Evolutionary conservation across 2,329 filamentous ascomycete species (phyloP).

Genomic region (Penicillium concentricum): DNA sequence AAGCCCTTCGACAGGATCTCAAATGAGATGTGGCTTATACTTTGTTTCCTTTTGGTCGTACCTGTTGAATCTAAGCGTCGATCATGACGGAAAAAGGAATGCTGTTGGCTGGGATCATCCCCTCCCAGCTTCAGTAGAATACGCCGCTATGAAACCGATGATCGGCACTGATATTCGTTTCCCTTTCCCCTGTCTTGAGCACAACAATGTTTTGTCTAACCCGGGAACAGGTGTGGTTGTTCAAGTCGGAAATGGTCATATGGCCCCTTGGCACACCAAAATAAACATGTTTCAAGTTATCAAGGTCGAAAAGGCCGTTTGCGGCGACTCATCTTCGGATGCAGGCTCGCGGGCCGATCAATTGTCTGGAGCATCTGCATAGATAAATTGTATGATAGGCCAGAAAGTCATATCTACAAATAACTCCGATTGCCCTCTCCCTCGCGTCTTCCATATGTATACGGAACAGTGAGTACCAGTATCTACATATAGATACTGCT

Average conservation of each 20-base stretch:
- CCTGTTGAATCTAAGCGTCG: background rate
- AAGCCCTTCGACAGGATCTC: background rate
- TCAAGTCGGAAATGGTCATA: background rate
- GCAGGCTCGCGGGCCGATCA: background rate
- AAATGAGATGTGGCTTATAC: background rate
- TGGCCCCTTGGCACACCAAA: background rate
- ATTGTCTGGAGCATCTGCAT: background rate
- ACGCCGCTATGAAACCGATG: background rate
- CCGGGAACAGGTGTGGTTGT: background rate
- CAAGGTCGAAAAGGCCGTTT: background rate
- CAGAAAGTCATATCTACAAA: background rate
- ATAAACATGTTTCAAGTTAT: background rate
- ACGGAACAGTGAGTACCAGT: background rate
- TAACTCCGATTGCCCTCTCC: background rate
- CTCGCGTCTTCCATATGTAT: background rate
- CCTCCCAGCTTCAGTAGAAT: background rate
- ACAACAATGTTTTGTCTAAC: background rate
- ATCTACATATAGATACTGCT: background rate
- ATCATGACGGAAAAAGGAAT: slow-evolving; percentile 8
- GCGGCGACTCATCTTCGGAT: background rate
- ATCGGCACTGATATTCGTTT: background rate
- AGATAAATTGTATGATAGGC: background rate
- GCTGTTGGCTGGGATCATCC: slow-evolving; percentile 3
- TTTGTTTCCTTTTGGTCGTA: background rate
- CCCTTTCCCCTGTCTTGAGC: background rate